Evolutionary conservation across 805 yeast genomes (phyloP).

Genomic region (Ogataea nitratoaversa): DNA sequence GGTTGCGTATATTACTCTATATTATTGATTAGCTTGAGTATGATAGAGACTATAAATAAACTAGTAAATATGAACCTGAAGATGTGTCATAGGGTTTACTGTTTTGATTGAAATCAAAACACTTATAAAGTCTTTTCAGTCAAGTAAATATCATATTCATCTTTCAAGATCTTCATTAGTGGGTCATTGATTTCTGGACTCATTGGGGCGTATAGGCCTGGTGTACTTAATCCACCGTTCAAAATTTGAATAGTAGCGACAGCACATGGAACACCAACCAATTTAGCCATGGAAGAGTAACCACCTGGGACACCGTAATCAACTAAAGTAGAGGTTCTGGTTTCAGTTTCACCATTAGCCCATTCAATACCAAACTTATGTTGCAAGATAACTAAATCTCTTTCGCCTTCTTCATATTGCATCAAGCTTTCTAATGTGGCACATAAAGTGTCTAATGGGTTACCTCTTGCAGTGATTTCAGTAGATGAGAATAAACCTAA

Average conservation of each 20-base stretch:
- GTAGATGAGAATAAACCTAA: slow-evolving; percentile 82
- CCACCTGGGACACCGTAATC: slow-evolving; percentile 92
- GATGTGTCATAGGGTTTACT: too few relatives aligned
- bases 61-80: too few relatives aligned
- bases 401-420: slow-evolving; percentile 95
- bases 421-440: slow-evolving; percentile 92
- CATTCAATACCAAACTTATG: slow-evolving; percentile 97
- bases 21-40: too few relatives aligned
- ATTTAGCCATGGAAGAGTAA: slow-evolving; percentile 97
- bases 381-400: slow-evolving; percentile 92
- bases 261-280: slow-evolving; percentile 98
- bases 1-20: too few relatives aligned
- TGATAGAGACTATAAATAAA: too few relatives aligned
- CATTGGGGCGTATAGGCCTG: slow-evolving; percentile 93
- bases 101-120: too few relatives aligned
- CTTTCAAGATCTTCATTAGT: slow-evolving; percentile 86
- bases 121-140: slow-evolving; percentile 72
- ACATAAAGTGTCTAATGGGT: slow-evolving; percentile 93
- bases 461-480: slow-evolving; percentile 80
- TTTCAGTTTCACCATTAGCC: slow-evolving; percentile 88
- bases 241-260: slow-evolving; percentile 87
- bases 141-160: slow-evolving; percentile 80
- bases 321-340: slow-evolving; percentile 91
- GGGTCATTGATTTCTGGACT: slow-evolving; percentile 87
- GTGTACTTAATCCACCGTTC: slow-evolving; percentile 68